phyloP scores from a whole-genome alignment of 345 rosid species.

The Gossypium sturtianum region DNA sequence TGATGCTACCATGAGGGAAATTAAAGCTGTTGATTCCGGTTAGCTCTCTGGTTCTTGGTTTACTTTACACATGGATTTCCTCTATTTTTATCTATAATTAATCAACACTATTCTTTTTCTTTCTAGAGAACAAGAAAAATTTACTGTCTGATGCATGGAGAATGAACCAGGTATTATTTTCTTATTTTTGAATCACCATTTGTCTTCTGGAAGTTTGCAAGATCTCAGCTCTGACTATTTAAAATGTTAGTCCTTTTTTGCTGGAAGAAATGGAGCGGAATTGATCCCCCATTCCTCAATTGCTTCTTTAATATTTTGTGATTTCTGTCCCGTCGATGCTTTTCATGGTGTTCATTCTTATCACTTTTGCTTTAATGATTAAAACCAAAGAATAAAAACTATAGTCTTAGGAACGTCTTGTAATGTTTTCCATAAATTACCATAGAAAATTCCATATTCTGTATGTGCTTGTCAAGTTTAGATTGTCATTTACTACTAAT shows the following conservation, averaged over 20 bases:
- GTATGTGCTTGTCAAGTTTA: not conserved
- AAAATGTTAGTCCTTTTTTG: not conserved
- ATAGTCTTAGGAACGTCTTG: not conserved
- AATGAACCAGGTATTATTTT: not conserved
- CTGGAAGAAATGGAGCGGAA: not conserved
- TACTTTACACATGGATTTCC: not conserved
- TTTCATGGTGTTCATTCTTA: not conserved
- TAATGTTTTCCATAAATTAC: not conserved
- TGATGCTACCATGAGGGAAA: slow-evolving; percentile 89
- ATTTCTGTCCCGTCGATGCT: not conserved
- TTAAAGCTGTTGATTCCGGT: slow-evolving; percentile 97
- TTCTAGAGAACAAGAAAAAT: slow-evolving; percentile 58
- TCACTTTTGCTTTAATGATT: slow-evolving; percentile 2
- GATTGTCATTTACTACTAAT: not conserved
- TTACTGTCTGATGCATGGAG: not conserved
- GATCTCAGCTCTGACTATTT: not conserved
- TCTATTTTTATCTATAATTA: not conserved
- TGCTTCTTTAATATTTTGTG: not conserved
- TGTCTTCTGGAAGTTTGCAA: not conserved
- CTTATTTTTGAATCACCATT: not conserved
- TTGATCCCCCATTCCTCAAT: not conserved
- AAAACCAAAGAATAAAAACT: not conserved
- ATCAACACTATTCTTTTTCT: not conserved
- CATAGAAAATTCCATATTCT: not conserved
- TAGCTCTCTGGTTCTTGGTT: slow-evolving; percentile 5